phyloP scores from a whole-genome alignment of 2,329 filamentous ascomycete species.

The Ophiostoma angusticollis region DNA sequence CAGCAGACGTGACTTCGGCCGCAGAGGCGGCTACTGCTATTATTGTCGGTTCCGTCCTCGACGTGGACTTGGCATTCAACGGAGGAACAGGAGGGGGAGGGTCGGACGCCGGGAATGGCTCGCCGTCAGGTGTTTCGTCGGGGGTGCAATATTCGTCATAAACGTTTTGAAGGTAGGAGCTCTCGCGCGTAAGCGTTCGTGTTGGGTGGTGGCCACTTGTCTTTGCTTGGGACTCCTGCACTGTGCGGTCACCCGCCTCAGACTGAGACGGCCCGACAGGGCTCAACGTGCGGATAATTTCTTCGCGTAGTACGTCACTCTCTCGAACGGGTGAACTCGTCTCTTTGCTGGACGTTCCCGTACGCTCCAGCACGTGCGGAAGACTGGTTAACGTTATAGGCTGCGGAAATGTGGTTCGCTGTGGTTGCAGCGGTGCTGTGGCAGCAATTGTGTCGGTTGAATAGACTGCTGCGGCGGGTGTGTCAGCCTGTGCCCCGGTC shows the following conservation, averaged over 20 bases:
- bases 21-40: not conserved
- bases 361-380: slow-evolving; percentile 24
- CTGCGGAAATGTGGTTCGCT: slow-evolving; percentile 21
- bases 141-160: slow-evolving; percentile 56
- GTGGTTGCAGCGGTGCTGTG: slow-evolving; percentile 34
- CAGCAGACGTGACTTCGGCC: too few species aligned
- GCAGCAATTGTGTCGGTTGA: too few species aligned
- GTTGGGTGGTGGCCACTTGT: not conserved
- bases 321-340: slow-evolving; percentile 48
- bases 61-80: too few species aligned
- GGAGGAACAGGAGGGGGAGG: slow-evolving; percentile 4
- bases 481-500: too few species aligned
- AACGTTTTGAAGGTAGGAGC: slow-evolving; percentile 50
- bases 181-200: slow-evolving; percentile 30
- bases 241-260: not conserved
- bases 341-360: slow-evolving; percentile 32
- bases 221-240: not conserved
- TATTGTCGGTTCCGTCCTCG: too few species aligned
- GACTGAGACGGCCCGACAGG: slow-evolving; percentile 26
- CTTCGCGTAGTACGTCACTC: slow-evolving; percentile 57
- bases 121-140: slow-evolving; percentile 23
- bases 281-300: slow-evolving; percentile 59
- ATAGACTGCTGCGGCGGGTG: too few species aligned
- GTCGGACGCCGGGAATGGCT: not conserved
- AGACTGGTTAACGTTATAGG: slow-evolving; percentile 13